phyloP scores from a whole-genome alignment of 1,284 basidiomycete genomes.

The Rhodofomes roseus region DNA sequence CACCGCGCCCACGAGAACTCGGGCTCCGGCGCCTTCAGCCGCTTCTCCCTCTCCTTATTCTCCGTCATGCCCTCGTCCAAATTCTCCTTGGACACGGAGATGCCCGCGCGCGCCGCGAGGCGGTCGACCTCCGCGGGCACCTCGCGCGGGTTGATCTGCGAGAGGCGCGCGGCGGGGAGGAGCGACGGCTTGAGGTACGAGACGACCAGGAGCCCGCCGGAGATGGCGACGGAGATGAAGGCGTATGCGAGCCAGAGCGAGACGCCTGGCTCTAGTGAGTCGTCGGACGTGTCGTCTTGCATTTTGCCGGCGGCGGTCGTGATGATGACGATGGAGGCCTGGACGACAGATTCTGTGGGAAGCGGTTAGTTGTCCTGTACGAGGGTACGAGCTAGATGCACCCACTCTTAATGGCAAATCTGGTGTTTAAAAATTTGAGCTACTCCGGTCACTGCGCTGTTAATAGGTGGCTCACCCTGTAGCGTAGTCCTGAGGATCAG shows the following conservation, averaged over 20 bases:
- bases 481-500: slow-evolving; percentile 41
- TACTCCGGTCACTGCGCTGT: neutral
- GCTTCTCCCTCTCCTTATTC: slow-evolving; percentile 17
- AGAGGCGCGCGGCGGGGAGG: slow-evolving; percentile 39
- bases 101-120: slow-evolving; percentile 24
- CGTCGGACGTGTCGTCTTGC: slow-evolving; percentile 35
- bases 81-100: slow-evolving; percentile 19
- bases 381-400: neutral
- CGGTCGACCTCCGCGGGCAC: slow-evolving; percentile 31
- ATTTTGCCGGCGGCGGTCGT: slow-evolving; percentile 40
- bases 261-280: slow-evolving; percentile 39
- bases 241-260: slow-evolving; percentile 42
- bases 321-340: slow-evolving; percentile 43
- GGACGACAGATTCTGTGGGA: slow-evolving; percentile 35
- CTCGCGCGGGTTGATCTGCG: slow-evolving; percentile 33
- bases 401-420: slow-evolving; percentile 41
- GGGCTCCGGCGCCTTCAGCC: slow-evolving; percentile 31
- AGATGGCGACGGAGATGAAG: slow-evolving; percentile 34
- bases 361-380: neutral
- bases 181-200: slow-evolving; percentile 27
- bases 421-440: slow-evolving; percentile 9
- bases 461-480: slow-evolving; percentile 28
- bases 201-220: slow-evolving; percentile 33
- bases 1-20: slow-evolving; percentile 19
- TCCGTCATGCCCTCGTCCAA: slow-evolving; percentile 8